These are phyloP conservation scores for Penicillium sp. DNA, from an alignment of 2,329 filamentous ascomycete genomes.

Conservation along the genomic window DNA sequence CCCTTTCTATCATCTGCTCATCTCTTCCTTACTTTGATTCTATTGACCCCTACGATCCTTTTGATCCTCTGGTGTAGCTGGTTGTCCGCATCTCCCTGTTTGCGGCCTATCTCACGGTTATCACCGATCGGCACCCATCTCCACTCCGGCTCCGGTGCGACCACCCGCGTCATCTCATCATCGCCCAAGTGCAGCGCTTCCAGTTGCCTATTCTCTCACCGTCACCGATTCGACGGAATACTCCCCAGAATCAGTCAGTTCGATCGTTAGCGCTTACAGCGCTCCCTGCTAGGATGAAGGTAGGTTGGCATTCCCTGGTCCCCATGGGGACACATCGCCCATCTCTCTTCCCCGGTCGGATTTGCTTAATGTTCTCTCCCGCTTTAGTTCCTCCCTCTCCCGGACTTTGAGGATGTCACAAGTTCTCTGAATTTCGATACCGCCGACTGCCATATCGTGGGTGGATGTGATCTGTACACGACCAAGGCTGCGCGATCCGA, in stretches of 20 bases:
- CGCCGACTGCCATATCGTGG: conserved; percentile 83
- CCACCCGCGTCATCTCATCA: conserved; percentile 11
- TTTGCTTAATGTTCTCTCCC: conserved; percentile 7
- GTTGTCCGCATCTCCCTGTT: conserved; percentile 12
- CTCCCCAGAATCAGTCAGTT: background rate
- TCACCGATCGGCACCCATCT: conserved; percentile 38
- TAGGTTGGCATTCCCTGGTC: conserved; percentile 9
- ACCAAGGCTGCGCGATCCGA: conserved; percentile 93
- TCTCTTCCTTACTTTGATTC: background rate
- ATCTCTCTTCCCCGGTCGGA: background rate
- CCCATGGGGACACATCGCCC: conserved; percentile 5
- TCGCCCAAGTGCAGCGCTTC: conserved; percentile 1
- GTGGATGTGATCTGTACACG: conserved; percentile 93
- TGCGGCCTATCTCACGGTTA: conserved; percentile 30
- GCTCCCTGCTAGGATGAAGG: conserved; percentile 9
- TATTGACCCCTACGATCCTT: background rate
- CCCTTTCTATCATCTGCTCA: background rate
- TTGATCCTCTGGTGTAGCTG: background rate
- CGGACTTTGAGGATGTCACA: conserved; percentile 86
- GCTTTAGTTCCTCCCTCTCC: conserved; percentile 79
- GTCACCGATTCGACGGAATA: background rate
- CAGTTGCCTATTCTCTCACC: conserved; percentile 1
- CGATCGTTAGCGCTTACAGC: too few species aligned
- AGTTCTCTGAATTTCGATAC: conserved; percentile 94
- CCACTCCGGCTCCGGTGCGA: conserved; percentile 21